phyloP scores from a whole-genome alignment of 257 asterid species.

The Leonotis leonurus region DNA sequence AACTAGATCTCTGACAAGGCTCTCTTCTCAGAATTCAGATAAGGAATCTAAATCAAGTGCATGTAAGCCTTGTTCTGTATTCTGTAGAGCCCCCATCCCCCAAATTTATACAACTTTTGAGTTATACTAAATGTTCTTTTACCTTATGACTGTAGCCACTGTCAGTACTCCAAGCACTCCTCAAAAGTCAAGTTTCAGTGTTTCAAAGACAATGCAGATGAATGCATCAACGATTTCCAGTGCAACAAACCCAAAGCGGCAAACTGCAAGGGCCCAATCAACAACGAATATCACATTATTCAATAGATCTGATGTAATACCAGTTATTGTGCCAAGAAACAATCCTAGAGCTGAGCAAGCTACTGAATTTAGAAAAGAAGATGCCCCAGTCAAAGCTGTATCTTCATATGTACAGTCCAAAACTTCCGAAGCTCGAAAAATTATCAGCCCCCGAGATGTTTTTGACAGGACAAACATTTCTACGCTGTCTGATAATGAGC shows the following conservation, averaged over 20 bases:
- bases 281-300: conserved; percentile 34
- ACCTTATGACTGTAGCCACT: conserved; percentile 48
- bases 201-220: conserved; percentile 44
- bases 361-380: conserved; percentile 76
- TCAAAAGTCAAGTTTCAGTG: conserved; percentile 49
- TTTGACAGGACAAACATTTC: conserved; percentile 40
- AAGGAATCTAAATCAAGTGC: conserved; percentile 67
- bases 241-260: conserved; percentile 54
- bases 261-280: conserved; percentile 53
- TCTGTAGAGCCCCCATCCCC: conserved; percentile 7
- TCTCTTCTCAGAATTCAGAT: conserved; percentile 65
- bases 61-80: conserved; percentile 38
- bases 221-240: conserved; percentile 38
- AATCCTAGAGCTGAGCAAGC: conserved; percentile 58
- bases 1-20: conserved; percentile 55
- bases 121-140: conserved; percentile 14
- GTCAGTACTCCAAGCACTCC: conserved; percentile 66
- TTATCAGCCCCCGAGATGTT: conserved; percentile 49
- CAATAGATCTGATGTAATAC: conserved; percentile 65
- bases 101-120: not conserved
- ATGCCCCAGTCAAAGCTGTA: conserved; percentile 50
- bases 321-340: conserved; percentile 80
- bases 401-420: conserved; percentile 56
- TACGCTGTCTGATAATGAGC: conserved; percentile 44
- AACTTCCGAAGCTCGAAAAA: conserved; percentile 53